phyloP scores from a whole-genome alignment of 257 asterid species.

The Salvia splendens region DNA sequence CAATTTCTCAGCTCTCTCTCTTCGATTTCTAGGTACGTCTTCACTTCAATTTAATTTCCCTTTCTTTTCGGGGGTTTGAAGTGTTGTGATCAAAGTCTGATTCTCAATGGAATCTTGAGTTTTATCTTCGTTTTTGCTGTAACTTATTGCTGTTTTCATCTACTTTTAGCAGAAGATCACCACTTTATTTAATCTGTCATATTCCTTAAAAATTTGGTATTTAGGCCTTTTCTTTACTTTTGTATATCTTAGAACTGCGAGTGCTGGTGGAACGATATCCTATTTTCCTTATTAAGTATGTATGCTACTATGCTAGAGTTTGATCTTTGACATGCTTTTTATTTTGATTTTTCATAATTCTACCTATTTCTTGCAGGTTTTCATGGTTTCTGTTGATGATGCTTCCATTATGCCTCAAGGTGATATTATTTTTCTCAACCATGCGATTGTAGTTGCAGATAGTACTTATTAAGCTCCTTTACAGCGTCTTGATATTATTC shows the following conservation, averaged over 20 bases:
- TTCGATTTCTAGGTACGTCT: neutral
- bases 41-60: neutral
- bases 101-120: neutral
- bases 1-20: neutral
- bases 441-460: neutral
- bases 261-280: neutral
- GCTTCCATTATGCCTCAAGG: constrained; percentile 64
- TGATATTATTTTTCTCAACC: constrained; percentile 24
- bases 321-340: neutral
- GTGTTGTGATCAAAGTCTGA: constrained; percentile 3
- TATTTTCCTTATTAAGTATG: neutral
- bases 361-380: constrained; percentile 35
- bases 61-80: neutral
- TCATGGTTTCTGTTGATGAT: constrained; percentile 51
- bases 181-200: neutral
- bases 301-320: neutral
- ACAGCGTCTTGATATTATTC: too few species aligned
- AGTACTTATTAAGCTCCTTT: neutral
- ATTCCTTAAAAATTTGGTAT: neutral
- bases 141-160: neutral
- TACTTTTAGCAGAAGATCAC: neutral
- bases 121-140: neutral
- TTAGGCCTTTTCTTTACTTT: constrained; percentile 15
- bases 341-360: constrained; percentile 13
- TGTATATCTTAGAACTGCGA: neutral